Percentiles rank a stretch among this genome's conserved stretches.
Conservation (phyloP, 2,329 filamentous ascomycete species). For the Arthrobotrys musiformis region DNA sequence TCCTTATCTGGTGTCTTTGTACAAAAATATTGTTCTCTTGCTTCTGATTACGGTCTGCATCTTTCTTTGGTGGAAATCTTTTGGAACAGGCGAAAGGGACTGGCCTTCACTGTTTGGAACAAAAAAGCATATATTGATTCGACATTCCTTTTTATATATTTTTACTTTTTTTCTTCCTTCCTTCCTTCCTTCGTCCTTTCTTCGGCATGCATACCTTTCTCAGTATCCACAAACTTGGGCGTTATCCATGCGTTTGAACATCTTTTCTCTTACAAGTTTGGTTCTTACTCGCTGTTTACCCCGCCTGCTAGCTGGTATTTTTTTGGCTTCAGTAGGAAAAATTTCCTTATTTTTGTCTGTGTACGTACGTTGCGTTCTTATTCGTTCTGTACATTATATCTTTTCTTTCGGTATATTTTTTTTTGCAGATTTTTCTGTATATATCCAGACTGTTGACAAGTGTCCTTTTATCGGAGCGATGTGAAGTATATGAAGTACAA, state of each 20-base stretch:
- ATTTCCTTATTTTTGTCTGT: background rate
- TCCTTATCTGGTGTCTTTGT: background rate
- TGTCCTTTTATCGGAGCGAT: background rate
- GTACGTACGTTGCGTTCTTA: background rate
- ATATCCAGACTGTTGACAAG: background rate
- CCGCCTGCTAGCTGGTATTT: background rate
- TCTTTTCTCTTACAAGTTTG: background rate
- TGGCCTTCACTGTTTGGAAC: slow-evolving; percentile 15
- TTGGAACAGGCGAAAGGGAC: slow-evolving; percentile 6
- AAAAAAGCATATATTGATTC: background rate
- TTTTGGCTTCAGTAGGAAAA: background rate
- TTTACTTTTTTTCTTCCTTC: background rate
- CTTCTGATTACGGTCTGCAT: background rate
- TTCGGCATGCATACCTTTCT: background rate
- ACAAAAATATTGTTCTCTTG: slow-evolving; percentile 37
- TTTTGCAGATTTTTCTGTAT: background rate
- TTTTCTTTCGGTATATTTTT: background rate
- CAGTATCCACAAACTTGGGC: slow-evolving; percentile 6
- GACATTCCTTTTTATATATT: background rate
- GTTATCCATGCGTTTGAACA: slow-evolving; percentile 8
- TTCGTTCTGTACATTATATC: slow-evolving; percentile 6
- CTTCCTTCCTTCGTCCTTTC: background rate
- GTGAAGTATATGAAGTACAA: too few species aligned
- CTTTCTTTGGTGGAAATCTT: slow-evolving; percentile 4
- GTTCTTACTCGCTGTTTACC: background rate